Conservation (phyloP, 2,329 filamentous ascomycete species). For the Apiospora arundinis region DNA sequence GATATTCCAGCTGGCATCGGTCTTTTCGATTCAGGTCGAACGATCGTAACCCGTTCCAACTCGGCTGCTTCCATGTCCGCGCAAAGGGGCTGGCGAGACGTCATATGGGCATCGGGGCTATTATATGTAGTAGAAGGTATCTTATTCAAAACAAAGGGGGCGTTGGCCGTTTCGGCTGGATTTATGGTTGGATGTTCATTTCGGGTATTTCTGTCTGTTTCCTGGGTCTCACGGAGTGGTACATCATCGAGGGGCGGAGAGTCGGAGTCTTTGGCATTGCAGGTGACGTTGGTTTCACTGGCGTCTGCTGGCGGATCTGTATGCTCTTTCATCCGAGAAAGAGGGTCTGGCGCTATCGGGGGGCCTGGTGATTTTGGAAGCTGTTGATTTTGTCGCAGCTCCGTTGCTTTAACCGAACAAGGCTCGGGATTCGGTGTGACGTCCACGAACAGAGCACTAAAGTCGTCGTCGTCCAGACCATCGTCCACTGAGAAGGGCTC, state of each 20-base stretch:
- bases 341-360: conserved; percentile 26
- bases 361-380: conserved; percentile 22
- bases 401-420: neutral
- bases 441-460: neutral
- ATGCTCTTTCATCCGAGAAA: conserved; percentile 9
- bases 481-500: conserved; percentile 26
- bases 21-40: neutral
- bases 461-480: conserved; percentile 21
- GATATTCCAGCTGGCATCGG: neutral
- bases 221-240: neutral
- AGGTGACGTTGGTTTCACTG: neutral
- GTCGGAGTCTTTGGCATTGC: neutral
- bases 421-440: neutral
- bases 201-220: neutral
- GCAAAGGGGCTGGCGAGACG: neutral
- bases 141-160: neutral
- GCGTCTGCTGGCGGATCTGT: neutral
- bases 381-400: neutral
- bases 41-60: neutral
- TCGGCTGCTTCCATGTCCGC: neutral
- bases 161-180: neutral
- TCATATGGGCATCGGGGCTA: neutral
- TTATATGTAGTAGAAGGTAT: neutral
- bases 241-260: neutral
- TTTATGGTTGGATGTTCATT: neutral